Evolutionary conservation across 169 alveolate genomes (phyloP).

Genomic region (Plasmodium inui): DNA sequence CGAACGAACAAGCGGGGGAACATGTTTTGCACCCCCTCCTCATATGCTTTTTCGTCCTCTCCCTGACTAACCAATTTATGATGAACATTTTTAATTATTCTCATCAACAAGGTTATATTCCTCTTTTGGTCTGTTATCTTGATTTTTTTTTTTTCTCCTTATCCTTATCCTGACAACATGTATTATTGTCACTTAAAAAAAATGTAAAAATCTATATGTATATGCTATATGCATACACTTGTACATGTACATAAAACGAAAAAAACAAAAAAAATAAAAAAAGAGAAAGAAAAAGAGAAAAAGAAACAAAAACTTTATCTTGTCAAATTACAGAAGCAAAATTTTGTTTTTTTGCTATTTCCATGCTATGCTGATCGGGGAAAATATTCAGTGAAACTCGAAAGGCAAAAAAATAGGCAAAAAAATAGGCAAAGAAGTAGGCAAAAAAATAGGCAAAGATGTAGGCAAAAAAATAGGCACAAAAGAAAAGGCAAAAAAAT

Average conservation of each 20-base stretch:
- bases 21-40: background rate
- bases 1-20: background rate
- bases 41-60: background rate
- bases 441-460: background rate
- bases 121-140: background rate
- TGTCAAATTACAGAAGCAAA: background rate
- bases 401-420: background rate
- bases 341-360: background rate
- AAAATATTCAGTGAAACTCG: background rate
- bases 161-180: conserved; percentile 19
- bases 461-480: background rate
- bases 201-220: conserved; percentile 2
- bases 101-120: conserved; percentile 19
- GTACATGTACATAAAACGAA: conserved; percentile 6
- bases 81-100: conserved; percentile 80
- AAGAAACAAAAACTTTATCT: background rate
- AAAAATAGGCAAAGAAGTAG: background rate
- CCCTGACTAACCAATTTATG: conserved; percentile 80
- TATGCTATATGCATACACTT: background rate
- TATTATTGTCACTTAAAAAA: conserved; percentile 34
- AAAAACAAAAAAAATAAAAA: background rate
- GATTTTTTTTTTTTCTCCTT: background rate
- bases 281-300: background rate
- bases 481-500: background rate
- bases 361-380: background rate